Evolutionary conservation across 345 rosid species (phyloP).

Genomic region (Luvunga scandens): DNA sequence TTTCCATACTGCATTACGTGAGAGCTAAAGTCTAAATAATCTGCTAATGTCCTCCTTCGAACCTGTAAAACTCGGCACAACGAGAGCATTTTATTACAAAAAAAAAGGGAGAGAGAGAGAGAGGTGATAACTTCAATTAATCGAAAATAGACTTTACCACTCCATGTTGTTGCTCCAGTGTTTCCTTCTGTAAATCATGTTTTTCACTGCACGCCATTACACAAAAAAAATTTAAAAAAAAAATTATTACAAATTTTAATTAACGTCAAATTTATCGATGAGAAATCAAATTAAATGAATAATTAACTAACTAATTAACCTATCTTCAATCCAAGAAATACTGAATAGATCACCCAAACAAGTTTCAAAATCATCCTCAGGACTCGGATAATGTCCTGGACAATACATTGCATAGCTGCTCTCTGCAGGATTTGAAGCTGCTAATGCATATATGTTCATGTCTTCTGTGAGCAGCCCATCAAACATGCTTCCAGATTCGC

Average conservation of each 20-base stretch:
- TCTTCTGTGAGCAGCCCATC: conserved; percentile 47
- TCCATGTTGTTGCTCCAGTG: conserved; percentile 45
- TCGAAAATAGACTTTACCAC: conserved; percentile 17
- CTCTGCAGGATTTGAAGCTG: conserved; percentile 58
- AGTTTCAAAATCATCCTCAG: conserved; percentile 27
- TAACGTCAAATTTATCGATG: neutral
- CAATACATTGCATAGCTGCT: conserved; percentile 55
- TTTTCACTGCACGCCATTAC: conserved; percentile 34
- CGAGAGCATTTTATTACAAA: neutral
- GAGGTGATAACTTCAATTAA: no score
- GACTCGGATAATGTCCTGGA: conserved; percentile 18
- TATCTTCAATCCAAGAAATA: conserved; percentile 80
- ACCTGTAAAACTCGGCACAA: conserved; percentile 20
- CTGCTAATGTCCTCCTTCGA: conserved; percentile 42
- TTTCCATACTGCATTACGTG: conserved; percentile 64
- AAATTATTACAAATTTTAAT: no score
- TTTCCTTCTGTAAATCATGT: conserved; percentile 54
- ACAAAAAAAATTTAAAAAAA: neutral
- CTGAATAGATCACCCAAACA: conserved; percentile 77
- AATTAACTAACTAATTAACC: conserved; percentile 26
- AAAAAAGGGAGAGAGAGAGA: neutral
- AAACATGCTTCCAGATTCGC: conserved; percentile 70
- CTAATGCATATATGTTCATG: conserved; percentile 47
- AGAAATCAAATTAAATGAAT: no score
- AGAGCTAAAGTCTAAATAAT: conserved; percentile 20